Evolutionary conservation across 129 eudicot species (phyloP), one percentile per base, ranked within the genome.

Genomic region (Escallonia herrerae): DNA sequence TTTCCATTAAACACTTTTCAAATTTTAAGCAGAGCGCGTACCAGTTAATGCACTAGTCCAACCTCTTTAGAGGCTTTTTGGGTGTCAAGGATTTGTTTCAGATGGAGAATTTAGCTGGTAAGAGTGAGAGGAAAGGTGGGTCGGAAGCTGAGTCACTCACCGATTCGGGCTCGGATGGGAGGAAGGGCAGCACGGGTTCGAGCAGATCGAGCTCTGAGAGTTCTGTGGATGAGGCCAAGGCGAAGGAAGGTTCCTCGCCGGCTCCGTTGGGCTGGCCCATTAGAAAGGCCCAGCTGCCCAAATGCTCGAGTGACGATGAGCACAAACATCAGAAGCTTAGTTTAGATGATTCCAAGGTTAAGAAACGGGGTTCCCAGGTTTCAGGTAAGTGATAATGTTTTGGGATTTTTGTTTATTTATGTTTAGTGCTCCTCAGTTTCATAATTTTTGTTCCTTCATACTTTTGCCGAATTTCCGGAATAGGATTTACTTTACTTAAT

Each of bases 221-320:
- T 49, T 65, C 64, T 47, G 62, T 56, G 39, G 78, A 75, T 56
- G 81, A 60, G 52, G 67, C 44, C 56, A 74, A 67, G 62, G 62
- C 38, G 3, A 61, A 66, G 37, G 49, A 67, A 13, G 67, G 75
- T 60, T 78, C 84, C 65, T 69, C 90, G 33, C 73, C 79, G 55
- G 51, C 87, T 58, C 76, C 76, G 44, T 80, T 90, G 71, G 86
- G 95, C 54, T 90, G 97, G 97, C 97, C 97, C 9, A 79, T 90
- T 60, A 59, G 80, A 66, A 81, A 90, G 62, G 81, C 89, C 63
- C 78, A 71, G 60, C 5, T 82, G 59, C 63, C 50, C 47, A 82
- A 66, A 56, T 69, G 81, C 43, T 64, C 70, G 51, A 45, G 46
- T 53, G 42, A 41, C 40, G 84, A 71, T 58, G 89, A 63, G 47